These are phyloP conservation scores for Neofusicoccum parvum DNA, from an alignment of 2,329 filamentous ascomycete genomes.

Conservation along the genomic window DNA sequence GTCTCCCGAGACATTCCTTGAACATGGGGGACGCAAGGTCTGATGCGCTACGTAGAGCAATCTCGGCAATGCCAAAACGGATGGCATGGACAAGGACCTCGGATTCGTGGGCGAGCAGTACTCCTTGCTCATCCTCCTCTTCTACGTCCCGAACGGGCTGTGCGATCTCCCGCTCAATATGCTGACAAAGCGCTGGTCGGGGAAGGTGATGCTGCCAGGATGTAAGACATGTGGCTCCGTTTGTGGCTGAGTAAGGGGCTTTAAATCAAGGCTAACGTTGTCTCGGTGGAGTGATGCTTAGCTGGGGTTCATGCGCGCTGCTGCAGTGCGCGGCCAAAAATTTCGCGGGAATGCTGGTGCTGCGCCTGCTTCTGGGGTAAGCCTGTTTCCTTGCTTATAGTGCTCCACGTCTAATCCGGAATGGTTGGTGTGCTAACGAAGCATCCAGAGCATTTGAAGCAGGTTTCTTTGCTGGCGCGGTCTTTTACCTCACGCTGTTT, in stretches of 20 bases:
- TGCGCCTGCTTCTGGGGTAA: constrained; percentile 51
- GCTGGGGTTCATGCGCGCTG: constrained; percentile 53
- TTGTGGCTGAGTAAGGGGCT: not conserved
- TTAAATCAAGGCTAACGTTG: not conserved
- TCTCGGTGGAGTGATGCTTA: constrained; percentile 41
- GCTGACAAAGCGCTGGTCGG: constrained; percentile 52
- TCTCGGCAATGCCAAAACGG: constrained; percentile 37
- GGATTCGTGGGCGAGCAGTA: constrained; percentile 35
- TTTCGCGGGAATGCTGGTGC: constrained; percentile 53
- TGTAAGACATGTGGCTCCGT: constrained; percentile 23
- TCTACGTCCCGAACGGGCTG: constrained; percentile 46
- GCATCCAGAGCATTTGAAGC: constrained; percentile 48
- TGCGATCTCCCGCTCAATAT: constrained; percentile 54
- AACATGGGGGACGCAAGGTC: no score
- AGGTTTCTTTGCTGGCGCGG: constrained; percentile 57
- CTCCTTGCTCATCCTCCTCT: constrained; percentile 35
- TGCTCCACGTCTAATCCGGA: no score
- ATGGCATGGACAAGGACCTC: constrained; percentile 33
- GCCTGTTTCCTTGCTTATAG: no score
- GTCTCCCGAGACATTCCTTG: no score
- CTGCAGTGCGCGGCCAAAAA: constrained; percentile 52
- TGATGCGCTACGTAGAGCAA: constrained; percentile 40
- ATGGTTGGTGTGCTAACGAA: not conserved
- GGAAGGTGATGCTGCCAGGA: constrained; percentile 42
- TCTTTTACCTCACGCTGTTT: constrained; percentile 29